A percentile compares a stretch with the other conserved stretches of the same genome.
Evolutionary conservation across 371 early-diverging fungal genomes (phyloP).

Genomic region (Apophysomyces sp.): DNA sequence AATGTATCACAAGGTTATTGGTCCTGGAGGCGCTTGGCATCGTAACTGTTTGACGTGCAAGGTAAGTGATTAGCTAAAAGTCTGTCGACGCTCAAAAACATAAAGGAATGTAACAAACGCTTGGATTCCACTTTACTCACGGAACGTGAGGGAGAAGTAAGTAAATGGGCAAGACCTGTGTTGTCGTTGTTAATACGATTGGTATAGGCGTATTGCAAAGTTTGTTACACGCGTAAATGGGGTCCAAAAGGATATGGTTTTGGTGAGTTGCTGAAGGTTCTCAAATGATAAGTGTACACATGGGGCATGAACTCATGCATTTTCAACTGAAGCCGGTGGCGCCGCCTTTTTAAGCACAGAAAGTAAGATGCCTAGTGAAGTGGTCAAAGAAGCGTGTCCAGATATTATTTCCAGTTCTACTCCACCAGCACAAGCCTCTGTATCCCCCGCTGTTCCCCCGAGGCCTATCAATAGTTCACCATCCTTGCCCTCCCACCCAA

Average conservation of each 20-base stretch:
- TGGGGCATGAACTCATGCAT: too few species aligned
- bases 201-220: slow-evolving; percentile 48
- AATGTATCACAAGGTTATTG: slow-evolving; percentile 27
- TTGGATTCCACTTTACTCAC: slow-evolving; percentile 46
- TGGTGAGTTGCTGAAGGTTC: slow-evolving; percentile 24
- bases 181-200: not conserved
- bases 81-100: not conserved
- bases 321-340: slow-evolving; percentile 35
- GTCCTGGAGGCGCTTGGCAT: slow-evolving; percentile 47
- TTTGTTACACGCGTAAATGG: slow-evolving; percentile 48
- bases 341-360: slow-evolving; percentile 50
- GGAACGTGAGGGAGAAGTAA: slow-evolving; percentile 44
- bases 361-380: slow-evolving; percentile 42
- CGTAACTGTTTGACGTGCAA: slow-evolving; percentile 44
- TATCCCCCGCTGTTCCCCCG: not conserved
- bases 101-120: slow-evolving; percentile 48
- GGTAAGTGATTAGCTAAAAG: slow-evolving; percentile 10
- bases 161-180: not conserved
- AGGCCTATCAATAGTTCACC: slow-evolving; percentile 3
- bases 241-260: slow-evolving; percentile 56
- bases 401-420: not conserved
- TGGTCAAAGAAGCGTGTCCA: slow-evolving; percentile 20
- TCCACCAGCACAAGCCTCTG: slow-evolving; percentile 1
- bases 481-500: slow-evolving; percentile 9
- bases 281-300: not conserved